phyloP scores from a whole-genome alignment of 2,329 filamentous ascomycete species.

The Cladosporium sp. region DNA sequence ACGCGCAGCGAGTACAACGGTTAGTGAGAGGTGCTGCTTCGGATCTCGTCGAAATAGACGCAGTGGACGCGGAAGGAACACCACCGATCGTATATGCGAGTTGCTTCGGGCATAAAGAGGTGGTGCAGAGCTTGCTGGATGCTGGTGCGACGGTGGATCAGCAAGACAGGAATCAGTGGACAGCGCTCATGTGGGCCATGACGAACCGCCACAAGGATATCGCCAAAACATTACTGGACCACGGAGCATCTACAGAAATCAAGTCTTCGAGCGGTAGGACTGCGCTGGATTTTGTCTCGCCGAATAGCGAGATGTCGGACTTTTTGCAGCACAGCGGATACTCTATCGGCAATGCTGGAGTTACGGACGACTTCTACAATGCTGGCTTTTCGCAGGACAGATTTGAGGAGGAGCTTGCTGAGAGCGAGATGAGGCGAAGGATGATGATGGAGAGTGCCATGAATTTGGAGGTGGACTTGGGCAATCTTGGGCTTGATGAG shows the following conservation, averaged over 20 bases:
- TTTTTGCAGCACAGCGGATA: conserved; percentile 96
- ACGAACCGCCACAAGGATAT: conserved; percentile 97
- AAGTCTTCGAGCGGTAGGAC: conserved; percentile 93
- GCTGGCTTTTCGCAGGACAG: conserved; percentile 88
- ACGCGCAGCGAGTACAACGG: conserved; percentile 76
- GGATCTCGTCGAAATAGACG: conserved; percentile 79
- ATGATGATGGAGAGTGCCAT: conserved; percentile 99
- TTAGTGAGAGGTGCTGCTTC: conserved; percentile 75
- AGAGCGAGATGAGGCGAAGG: conserved; percentile 89
- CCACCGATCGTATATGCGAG: conserved; percentile 97
- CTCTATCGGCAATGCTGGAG: conserved; percentile 76
- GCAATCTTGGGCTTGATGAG: conserved; percentile 93
- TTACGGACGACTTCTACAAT: conserved; percentile 87
- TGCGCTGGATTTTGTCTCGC: conserved; percentile 92
- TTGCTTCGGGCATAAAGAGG: conserved; percentile 93
- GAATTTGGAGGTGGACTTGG: conserved; percentile 93
- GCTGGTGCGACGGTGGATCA: conserved; percentile 87
- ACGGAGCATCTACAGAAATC: conserved; percentile 91
- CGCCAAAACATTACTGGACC: conserved; percentile 86
- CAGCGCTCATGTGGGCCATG: conserved; percentile 99
- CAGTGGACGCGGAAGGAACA: conserved; percentile 89
- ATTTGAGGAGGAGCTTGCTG: conserved; percentile 96
- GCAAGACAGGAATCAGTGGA: conserved; percentile 97
- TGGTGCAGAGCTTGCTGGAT: conserved; percentile 80
- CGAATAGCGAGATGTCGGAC: conserved; percentile 93